Conservation (phyloP, 768 basidiomycete genomes). For the Neoboletus magnificus region DNA sequence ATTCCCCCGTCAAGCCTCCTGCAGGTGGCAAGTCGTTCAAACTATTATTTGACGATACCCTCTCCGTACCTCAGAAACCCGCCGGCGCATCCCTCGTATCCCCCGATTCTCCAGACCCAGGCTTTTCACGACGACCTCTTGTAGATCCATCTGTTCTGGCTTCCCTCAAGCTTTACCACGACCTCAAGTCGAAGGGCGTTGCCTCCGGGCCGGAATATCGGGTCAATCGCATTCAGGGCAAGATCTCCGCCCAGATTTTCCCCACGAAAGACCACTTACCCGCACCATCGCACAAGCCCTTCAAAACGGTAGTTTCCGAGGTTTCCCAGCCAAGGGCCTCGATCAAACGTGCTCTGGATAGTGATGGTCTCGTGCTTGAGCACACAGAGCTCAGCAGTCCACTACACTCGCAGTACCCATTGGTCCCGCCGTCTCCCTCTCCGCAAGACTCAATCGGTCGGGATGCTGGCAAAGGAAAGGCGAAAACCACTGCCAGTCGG, state of each 20-base stretch:
- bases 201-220: neutral
- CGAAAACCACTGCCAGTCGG: constrained; percentile 33
- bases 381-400: constrained; percentile 1
- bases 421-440: constrained; percentile 73
- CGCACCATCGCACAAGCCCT: neutral
- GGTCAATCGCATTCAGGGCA: constrained; percentile 1
- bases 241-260: constrained; percentile 9
- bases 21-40: constrained; percentile 60
- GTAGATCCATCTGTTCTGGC: neutral
- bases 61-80: constrained; percentile 16
- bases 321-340: constrained; percentile 27
- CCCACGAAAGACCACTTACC: constrained; percentile 4
- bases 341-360: constrained; percentile 44
- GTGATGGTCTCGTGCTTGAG: constrained; percentile 21
- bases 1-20: constrained; percentile 68
- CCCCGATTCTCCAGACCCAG: neutral
- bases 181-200: constrained; percentile 1
- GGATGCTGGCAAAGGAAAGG: constrained; percentile 40
- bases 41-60: constrained; percentile 56
- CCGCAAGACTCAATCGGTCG: constrained; percentile 33
- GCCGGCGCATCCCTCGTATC: neutral
- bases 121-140: neutral
- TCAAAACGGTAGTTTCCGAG: neutral
- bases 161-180: neutral
- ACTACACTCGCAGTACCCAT: constrained; percentile 25